A percentile compares a stretch with the other conserved stretches of the same genome.
Evolutionary conservation across 2,329 filamentous ascomycete genomes (phyloP).

Genomic region (Moelleriella libera): DNA sequence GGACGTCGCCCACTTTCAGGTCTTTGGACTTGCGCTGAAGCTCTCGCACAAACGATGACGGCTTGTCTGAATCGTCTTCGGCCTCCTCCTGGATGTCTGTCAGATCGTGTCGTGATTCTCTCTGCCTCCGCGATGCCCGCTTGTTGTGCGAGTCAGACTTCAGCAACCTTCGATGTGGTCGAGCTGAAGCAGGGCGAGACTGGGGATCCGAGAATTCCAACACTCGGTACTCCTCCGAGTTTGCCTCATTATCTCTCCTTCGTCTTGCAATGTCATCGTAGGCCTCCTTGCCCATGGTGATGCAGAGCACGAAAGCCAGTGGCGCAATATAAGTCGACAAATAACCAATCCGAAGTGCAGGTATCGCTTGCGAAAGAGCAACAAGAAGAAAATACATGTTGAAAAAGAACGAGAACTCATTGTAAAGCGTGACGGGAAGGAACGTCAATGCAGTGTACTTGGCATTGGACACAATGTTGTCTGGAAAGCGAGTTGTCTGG

Average conservation of each 20-base stretch:
- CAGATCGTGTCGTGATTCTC: constrained; percentile 21
- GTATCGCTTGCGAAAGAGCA: constrained; percentile 84
- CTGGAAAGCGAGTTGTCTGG: constrained; percentile 66
- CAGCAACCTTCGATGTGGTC: constrained; percentile 17
- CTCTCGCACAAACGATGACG: constrained; percentile 44
- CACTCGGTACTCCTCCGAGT: constrained; percentile 77
- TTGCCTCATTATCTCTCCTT: constrained; percentile 81
- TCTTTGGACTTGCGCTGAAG: constrained; percentile 71
- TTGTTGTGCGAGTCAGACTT: constrained; percentile 26
- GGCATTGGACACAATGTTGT: constrained; percentile 87
- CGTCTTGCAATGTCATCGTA: constrained; percentile 82
- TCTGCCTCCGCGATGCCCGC: constrained; percentile 16
- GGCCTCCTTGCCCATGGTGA: constrained; percentile 92
- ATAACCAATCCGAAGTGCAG: constrained; percentile 80
- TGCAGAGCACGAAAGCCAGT: constrained; percentile 76
- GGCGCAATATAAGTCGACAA: constrained; percentile 90
- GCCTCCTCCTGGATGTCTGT: constrained; percentile 61
- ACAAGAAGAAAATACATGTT: constrained; percentile 98
- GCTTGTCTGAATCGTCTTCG: constrained; percentile 20
- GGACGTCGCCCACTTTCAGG: constrained; percentile 86
- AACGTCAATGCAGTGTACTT: constrained; percentile 97
- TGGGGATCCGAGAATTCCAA: constrained; percentile 53
- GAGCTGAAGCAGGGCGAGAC: constrained; percentile 22
- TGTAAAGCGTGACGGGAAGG: constrained; percentile 85
- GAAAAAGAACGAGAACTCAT: constrained; percentile 99